A percentile compares a stretch with the other conserved stretches of the same genome.
Conservation (phyloP, 305 asterid genomes). For the Fraxinus ornus region DNA sequence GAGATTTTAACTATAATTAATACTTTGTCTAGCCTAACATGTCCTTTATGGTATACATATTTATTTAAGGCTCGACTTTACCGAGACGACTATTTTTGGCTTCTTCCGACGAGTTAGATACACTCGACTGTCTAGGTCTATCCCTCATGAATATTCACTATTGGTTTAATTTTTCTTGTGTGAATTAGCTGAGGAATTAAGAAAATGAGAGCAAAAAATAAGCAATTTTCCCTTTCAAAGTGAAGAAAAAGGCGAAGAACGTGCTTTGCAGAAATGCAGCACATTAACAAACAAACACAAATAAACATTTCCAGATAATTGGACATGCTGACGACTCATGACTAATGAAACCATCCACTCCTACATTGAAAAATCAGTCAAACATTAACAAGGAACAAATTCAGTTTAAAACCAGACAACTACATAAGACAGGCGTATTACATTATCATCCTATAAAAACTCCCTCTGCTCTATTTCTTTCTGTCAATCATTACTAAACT, state of each 20-base stretch:
- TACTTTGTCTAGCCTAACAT: not conserved
- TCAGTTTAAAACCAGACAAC: constrained; percentile 30
- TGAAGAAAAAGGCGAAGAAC: constrained; percentile 37
- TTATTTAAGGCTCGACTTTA: not conserved
- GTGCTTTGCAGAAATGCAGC: constrained; percentile 38
- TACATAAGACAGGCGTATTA: constrained; percentile 26
- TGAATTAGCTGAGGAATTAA: not conserved
- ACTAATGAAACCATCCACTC: constrained; percentile 19
- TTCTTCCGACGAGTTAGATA: not conserved
- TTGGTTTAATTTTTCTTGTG: not conserved
- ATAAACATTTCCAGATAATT: constrained; percentile 18
- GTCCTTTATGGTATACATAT: not conserved
- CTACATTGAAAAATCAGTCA: constrained; percentile 51
- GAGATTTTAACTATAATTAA: constrained; percentile 3
- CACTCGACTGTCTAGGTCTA: not conserved
- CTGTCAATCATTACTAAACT: constrained; percentile 22
- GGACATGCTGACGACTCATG: constrained; percentile 49
- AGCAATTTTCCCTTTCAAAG: not conserved
- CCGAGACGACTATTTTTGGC: not conserved
- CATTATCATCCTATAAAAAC: constrained; percentile 30
- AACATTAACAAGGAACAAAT: constrained; percentile 25
- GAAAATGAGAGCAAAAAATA: not conserved
- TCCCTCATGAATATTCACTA: not conserved
- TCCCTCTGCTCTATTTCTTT: constrained; percentile 21
- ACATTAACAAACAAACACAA: constrained; percentile 25